Base-by-base conservation (phyloP, 768 basidiomycete species). In the Trametes coccinea region DNA sequence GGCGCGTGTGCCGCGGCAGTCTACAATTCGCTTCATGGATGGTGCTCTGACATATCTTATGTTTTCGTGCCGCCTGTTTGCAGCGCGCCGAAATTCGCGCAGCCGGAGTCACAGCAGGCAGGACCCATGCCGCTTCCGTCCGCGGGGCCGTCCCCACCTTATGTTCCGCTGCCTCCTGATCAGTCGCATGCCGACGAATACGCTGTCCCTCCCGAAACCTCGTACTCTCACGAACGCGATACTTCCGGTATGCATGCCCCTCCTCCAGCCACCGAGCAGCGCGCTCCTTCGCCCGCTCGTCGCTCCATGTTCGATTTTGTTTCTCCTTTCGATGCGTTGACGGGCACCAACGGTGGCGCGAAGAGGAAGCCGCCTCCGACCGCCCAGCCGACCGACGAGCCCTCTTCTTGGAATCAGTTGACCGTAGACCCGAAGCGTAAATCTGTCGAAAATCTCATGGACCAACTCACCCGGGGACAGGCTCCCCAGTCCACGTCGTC, bases 261-360 rank as follows among this genome's bases (percentile, higher is more conserved):
- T 47, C 49, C 30, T 17, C 49, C 56, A 27, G 56, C 59, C 30
- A 33, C 37, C 14, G 56, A 73, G 51, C 80, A 80, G 52, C 82
- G 79, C 59, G 77, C 82, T 3, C 84, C 88, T 0, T 83, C 90
- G 33, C 87, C 88, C 44, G 82, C 87, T 27, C 88, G 86, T 67
- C 87, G 89, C 73, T 89, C 90, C 51, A 85, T 92, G 82, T 94
- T 94, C 67, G 90, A 93, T 41, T 93, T 90, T 62, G 81, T 88
- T 52, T 92, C 90, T 51, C 87, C 92, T 2, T 93, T 93, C 67
- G 92, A 94, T 66, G 91, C 89, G 29, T 80, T 93, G 48, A 80
- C 75, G 14, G 60, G 44, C n/a, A 65, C 84, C 7, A 75, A 80
- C n/a, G 70, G 82, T 9, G 70, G 72, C 44, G 72, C 82, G 56